Percentiles rank a stretch among this genome's conserved stretches.
Evolutionary conservation across 1,139 yeast genomes (phyloP).

Genomic region (Pichia sp.): DNA sequence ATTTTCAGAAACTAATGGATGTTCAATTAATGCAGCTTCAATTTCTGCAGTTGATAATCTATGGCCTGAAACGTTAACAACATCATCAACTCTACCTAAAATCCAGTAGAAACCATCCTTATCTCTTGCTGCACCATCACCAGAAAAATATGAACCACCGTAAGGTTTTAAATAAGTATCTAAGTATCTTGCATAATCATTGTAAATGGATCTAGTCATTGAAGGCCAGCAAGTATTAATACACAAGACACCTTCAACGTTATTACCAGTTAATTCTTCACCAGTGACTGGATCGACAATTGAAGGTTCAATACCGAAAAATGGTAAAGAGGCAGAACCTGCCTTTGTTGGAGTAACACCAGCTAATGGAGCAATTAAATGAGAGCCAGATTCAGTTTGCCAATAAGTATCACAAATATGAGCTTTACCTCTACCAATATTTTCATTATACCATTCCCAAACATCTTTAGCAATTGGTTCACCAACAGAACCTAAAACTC

Average conservation of each 20-base stretch:
- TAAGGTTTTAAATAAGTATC: constrained; percentile 71
- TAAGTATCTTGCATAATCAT: constrained; percentile 58
- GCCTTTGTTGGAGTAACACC: constrained; percentile 73
- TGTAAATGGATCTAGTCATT: constrained; percentile 69
- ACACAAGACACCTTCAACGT: constrained; percentile 71
- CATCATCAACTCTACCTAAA: constrained; percentile 77
- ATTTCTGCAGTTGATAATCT: constrained; percentile 77
- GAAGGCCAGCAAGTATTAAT: constrained; percentile 74
- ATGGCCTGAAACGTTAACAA: constrained; percentile 76
- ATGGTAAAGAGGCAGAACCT: constrained; percentile 74
- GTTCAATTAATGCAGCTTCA: constrained; percentile 72
- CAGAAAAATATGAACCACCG: constrained; percentile 64
- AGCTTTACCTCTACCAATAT: constrained; percentile 67
- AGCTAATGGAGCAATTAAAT: constrained; percentile 64
- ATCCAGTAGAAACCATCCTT: constrained; percentile 75
- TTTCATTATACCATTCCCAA: constrained; percentile 87
- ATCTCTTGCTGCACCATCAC: constrained; percentile 81
- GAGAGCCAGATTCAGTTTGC: constrained; percentile 82
- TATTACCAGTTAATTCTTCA: constrained; percentile 52
- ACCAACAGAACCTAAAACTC: constrained; percentile 82
- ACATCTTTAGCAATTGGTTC: constrained; percentile 91
- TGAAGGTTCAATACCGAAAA: constrained; percentile 64
- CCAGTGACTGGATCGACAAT: constrained; percentile 70
- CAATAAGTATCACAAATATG: constrained; percentile 77
- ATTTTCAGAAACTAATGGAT: constrained; percentile 61